These are phyloP conservation scores for Elsinoe necatrix DNA, from an alignment of 2,329 filamentous ascomycete genomes.

Conservation along the genomic window DNA sequence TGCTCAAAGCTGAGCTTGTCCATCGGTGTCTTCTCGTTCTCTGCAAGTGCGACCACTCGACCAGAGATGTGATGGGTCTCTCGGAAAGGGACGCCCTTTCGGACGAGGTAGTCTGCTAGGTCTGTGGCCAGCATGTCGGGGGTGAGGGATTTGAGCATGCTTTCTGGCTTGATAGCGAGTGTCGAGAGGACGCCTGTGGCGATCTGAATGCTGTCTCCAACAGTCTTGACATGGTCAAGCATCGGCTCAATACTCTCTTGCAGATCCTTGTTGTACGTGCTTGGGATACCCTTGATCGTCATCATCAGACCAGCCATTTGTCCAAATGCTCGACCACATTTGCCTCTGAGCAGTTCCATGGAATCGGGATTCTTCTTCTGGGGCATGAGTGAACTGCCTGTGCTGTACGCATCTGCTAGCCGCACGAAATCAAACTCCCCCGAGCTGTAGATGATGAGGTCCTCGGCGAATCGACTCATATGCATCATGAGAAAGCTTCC, in stretches of 20 bases:
- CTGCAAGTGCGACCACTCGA: constrained; percentile 61
- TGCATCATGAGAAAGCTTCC: constrained; percentile 69
- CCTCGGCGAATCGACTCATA: constrained; percentile 72
- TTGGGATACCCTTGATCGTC: constrained; percentile 66
- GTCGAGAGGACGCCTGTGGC: constrained; percentile 73
- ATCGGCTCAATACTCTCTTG: constrained; percentile 83
- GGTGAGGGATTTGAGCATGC: constrained; percentile 70
- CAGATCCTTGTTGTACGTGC: constrained; percentile 86
- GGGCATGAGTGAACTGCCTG: constrained; percentile 69
- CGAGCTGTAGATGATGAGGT: constrained; percentile 74
- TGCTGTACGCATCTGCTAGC: constrained; percentile 71
- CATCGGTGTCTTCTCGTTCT: constrained; percentile 59
- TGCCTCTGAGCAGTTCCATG: constrained; percentile 67
- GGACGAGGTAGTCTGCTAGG: constrained; percentile 56
- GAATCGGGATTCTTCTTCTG: constrained; percentile 79
- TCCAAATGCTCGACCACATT: constrained; percentile 67
- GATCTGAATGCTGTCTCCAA: constrained; percentile 73
- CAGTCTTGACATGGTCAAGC: constrained; percentile 73
- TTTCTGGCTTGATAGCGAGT: constrained; percentile 58
- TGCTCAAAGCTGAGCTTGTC: constrained; percentile 59
- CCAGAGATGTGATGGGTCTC: constrained; percentile 75
- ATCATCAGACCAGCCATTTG: constrained; percentile 74
- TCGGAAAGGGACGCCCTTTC: constrained; percentile 65
- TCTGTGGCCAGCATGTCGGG: constrained; percentile 76
- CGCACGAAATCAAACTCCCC: constrained; percentile 68